phyloP scores from a whole-genome alignment of 2,329 filamentous ascomycete species.

The Ophiostoma montium region DNA sequence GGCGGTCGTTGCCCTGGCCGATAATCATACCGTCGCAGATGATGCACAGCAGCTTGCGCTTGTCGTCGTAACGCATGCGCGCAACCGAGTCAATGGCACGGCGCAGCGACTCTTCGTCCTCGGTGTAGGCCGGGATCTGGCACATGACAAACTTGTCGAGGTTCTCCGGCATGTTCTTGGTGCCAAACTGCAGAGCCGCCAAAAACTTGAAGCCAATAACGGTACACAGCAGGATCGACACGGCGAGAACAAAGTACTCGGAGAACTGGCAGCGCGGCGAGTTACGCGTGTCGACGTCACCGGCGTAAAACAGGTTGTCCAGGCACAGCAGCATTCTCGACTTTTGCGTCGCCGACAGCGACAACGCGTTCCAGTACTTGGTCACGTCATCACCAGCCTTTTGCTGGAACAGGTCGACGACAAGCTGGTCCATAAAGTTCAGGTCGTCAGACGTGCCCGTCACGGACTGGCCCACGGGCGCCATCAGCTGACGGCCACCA shows the following conservation, averaged over 20 bases:
- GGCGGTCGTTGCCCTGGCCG: conserved; percentile 90
- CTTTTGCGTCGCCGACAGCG: conserved; percentile 38
- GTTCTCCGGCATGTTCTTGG: conserved; percentile 84
- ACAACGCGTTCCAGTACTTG: conserved; percentile 64
- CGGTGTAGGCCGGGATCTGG: conserved; percentile 93
- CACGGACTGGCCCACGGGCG: conserved; percentile 35
- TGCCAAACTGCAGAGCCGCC: conserved; percentile 84
- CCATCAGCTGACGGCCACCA: conserved; percentile 55
- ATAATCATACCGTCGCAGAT: conserved; percentile 99
- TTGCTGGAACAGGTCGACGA: conserved; percentile 64
- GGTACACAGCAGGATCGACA: conserved; percentile 64
- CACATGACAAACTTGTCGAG: conserved; percentile 98
- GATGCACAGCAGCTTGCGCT: conserved; percentile 85
- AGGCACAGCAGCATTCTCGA: conserved; percentile 66
- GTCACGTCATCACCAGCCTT: conserved; percentile 68
- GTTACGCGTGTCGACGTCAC: conserved; percentile 80
- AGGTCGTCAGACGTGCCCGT: conserved; percentile 31
- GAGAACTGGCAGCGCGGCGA: conserved; percentile 76
- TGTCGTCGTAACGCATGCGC: conserved; percentile 93
- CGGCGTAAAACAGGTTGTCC: conserved; percentile 89
- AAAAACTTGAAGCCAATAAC: conserved; percentile 95
- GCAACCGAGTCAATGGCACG: conserved; percentile 95
- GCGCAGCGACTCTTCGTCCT: conserved; percentile 93
- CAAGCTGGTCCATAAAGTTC: conserved; percentile 67
- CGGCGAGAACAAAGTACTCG: conserved; percentile 73